Percentiles rank a stretch among this genome's conserved stretches.
These are phyloP conservation scores for Alternaria alternata DNA, from an alignment of 2,329 filamentous ascomycete genomes.

Conservation along the genomic window DNA sequence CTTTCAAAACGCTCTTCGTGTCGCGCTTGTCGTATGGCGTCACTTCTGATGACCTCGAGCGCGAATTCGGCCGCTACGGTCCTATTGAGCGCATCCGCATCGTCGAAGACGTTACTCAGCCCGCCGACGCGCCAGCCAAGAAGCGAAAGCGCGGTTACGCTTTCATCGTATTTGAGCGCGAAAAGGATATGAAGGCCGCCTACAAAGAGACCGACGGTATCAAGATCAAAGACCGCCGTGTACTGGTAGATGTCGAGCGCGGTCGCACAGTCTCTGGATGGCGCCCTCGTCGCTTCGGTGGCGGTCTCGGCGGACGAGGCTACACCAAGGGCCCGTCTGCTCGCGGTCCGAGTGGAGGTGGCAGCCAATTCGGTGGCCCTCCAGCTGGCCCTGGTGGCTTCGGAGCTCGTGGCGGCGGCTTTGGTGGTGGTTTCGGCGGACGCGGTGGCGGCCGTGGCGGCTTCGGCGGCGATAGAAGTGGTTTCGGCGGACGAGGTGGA, in stretches of 20 bases:
- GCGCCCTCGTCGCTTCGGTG: conserved; percentile 90
- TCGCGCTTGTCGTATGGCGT: conserved; percentile 89
- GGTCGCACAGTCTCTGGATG: conserved; percentile 93
- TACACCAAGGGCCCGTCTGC: conserved; percentile 85
- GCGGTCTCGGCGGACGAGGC: conserved; percentile 88
- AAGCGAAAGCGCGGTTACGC: conserved; percentile 89
- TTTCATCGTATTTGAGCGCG: conserved; percentile 95
- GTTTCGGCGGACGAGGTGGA: conserved; percentile 49
- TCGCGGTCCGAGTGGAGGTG: conserved; percentile 74
- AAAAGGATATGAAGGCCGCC: conserved; percentile 99
- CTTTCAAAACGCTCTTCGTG: conserved; percentile 94
- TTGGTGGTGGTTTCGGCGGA: conserved; percentile 56
- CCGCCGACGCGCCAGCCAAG: conserved; percentile 64
- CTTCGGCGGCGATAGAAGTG: conserved; percentile 52
- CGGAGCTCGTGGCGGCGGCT: conserved; percentile 57
- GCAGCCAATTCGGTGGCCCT: conserved; percentile 62
- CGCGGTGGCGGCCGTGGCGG: conserved; percentile 54
- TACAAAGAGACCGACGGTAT: conserved; percentile 88
- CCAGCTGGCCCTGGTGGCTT: conserved; percentile 55
- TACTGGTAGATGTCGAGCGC: conserved; percentile 95
- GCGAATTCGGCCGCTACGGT: conserved; percentile 92
- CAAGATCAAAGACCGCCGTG: conserved; percentile 88
- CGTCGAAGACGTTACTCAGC: conserved; percentile 77
- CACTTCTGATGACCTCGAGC: conserved; percentile 87
- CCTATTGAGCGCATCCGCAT: conserved; percentile 95